Conservation (phyloP, 2,329 filamentous ascomycete genomes). For the Chaetomium olivaceum region DNA sequence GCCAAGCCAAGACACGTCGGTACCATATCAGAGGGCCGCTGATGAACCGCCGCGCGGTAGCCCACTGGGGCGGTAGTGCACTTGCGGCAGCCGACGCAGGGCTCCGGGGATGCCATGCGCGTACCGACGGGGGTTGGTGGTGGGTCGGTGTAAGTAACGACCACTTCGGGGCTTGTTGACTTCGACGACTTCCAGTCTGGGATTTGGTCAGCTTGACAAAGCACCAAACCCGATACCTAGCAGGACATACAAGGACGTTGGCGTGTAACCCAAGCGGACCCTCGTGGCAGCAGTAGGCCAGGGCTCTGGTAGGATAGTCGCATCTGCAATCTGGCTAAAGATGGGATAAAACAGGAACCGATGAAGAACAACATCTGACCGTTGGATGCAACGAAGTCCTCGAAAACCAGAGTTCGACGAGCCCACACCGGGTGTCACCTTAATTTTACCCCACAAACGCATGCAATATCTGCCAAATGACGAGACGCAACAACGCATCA, state of each 20-base stretch:
- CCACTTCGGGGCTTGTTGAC: conserved; percentile 29
- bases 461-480: conserved; percentile 33
- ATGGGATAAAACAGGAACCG: conserved; percentile 26
- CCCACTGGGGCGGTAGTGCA: conserved; percentile 17
- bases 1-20: conserved; percentile 7
- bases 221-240: conserved; percentile 22
- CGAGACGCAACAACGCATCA: conserved; percentile 25
- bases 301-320: conserved; percentile 28
- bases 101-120: conserved; percentile 18
- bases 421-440: conserved; percentile 16
- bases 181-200: conserved; percentile 29
- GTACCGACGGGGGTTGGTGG: conserved; percentile 5
- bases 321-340: conserved; percentile 36
- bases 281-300: conserved; percentile 14
- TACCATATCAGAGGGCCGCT: neutral
- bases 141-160: conserved; percentile 14
- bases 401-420: conserved; percentile 20
- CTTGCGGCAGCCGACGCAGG: conserved; percentile 20
- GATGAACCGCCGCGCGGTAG: conserved; percentile 20
- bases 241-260: conserved; percentile 21
- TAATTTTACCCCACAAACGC: conserved; percentile 36
- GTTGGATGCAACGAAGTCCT: conserved; percentile 16
- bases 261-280: conserved; percentile 24
- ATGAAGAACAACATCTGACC: conserved; percentile 28
- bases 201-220: conserved; percentile 37